phyloP scores from a whole-genome alignment of 805 yeast genomes.

The Ogataea methanolica region DNA sequence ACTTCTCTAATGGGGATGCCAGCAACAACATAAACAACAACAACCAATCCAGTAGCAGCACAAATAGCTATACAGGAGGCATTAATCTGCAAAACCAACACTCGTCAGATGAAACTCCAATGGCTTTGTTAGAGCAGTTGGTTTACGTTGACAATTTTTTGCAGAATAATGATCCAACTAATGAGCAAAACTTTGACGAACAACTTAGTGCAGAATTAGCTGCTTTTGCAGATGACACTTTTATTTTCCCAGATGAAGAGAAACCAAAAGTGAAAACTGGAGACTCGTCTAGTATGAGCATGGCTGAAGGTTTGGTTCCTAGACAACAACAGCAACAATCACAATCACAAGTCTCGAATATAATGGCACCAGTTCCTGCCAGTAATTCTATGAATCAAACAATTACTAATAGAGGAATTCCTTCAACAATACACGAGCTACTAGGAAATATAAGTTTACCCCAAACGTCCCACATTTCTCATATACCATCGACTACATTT shows the following conservation, averaged over 20 bases:
- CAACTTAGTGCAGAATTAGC: slow-evolving; percentile 62
- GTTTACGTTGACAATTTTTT: slow-evolving; percentile 77
- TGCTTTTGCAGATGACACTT: slow-evolving; percentile 79
- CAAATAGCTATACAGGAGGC: not conserved
- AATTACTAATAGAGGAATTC: slow-evolving; percentile 10
- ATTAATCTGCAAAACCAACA: slow-evolving; percentile 1
- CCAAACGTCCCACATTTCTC: too few relatives aligned
- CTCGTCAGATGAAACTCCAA: slow-evolving; percentile 30
- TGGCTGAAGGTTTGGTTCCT: not conserved
- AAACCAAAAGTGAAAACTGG: slow-evolving; percentile 40
- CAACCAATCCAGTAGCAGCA: not conserved
- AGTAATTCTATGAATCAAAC: not conserved
- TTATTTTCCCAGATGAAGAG: slow-evolving; percentile 79
- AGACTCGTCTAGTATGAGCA: slow-evolving; percentile 4
- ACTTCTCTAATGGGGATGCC: not conserved
- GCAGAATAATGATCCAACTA: slow-evolving; percentile 36
- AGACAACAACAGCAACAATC: too few relatives aligned
- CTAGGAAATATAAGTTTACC: not conserved
- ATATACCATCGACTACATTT: too few relatives aligned
- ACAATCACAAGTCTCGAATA: slow-evolving; percentile 1
- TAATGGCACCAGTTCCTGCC: slow-evolving; percentile 1
- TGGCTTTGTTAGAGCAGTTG: slow-evolving; percentile 63
- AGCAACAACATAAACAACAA: not conserved
- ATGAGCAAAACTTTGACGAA: slow-evolving; percentile 43
- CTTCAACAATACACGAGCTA: slow-evolving; percentile 30